These are phyloP conservation scores for Claviceps sp. DNA, from an alignment of 2,329 filamentous ascomycete genomes.

Conservation along the genomic window DNA sequence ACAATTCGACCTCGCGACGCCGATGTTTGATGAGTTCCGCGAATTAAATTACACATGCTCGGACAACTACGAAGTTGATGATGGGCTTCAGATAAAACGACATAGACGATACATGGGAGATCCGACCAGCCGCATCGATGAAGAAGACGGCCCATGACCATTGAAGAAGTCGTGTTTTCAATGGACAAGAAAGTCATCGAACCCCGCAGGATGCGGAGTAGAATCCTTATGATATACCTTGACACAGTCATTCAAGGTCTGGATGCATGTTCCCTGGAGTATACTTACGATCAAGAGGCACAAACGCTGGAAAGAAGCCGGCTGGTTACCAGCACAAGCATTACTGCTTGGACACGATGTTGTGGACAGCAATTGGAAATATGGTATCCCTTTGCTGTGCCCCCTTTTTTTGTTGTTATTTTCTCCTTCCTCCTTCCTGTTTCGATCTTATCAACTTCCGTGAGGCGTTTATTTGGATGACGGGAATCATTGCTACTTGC, in stretches of 20 bases:
- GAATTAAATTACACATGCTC: slow-evolving; percentile 19
- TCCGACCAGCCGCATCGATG: slow-evolving; percentile 22
- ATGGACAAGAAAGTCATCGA: neutral
- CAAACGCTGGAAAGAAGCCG: neutral
- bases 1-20: slow-evolving; percentile 13
- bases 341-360: neutral
- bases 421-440: neutral
- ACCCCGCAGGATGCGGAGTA: neutral
- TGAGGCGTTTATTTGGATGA: slow-evolving; percentile 6
- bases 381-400: neutral
- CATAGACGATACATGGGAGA: slow-evolving; percentile 22
- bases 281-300: neutral
- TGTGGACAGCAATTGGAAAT: neutral
- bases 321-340: neutral
- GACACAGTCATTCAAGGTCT: neutral
- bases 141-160: slow-evolving; percentile 17
- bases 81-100: slow-evolving; percentile 21
- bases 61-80: slow-evolving; percentile 19
- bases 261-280: neutral
- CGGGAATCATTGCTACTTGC: slow-evolving; percentile 8
- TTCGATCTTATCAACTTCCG: neutral
- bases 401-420: neutral
- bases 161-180: neutral
- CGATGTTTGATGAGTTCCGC: slow-evolving; percentile 11
- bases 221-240: neutral